Evolutionary conservation across 495 filamentous ascomycete species (phyloP), one percentile per base, ranked within the genome.

Genomic region (Penicillium herquei): DNA sequence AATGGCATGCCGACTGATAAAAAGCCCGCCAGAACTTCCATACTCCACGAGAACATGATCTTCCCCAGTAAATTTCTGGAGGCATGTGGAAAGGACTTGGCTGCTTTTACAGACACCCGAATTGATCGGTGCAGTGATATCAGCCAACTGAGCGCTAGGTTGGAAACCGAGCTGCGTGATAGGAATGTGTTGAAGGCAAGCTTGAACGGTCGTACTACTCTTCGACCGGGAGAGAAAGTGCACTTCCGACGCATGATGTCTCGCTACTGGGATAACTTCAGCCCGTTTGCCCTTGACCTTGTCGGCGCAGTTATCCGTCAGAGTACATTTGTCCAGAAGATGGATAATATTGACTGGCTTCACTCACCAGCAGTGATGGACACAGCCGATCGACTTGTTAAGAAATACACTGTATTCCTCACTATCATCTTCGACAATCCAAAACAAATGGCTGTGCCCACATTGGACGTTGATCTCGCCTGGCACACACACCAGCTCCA

Each of bases 391-490:
- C 82, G 90, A 0, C 74, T 88, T 0, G 68, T 90, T 10, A 70
- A 56, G 1, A 92, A 92, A 60, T 96, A 94, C 66, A 34, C 61
- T 3, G 80, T 87, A 14, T 96, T 91, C 74, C 71, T 90, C 16
- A 7, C 41, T 0, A 84, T 95, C 51, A 89, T 95, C 68, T 59
- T 65, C 0, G 40, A 57, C 0, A 68, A 89, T 61, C 81, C 82
- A 0, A 52, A 57, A 0, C 59, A 84, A 3, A 76, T 83, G 37
- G 84, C 82, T 0, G 90, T 95, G 3, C 91, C 91, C 3, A 95
- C 91, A 3, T 74, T 95, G 4, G 91, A 95, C 52, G 82, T 96
- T 26, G 91, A 95, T 68, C 75, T 95, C 0, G 90, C 83, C 10
- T 96, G 91, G 91, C 78, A 81, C 52, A 84, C 78, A 0, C 79